Conservation (phyloP, 441 rosid species). For the Sinapis alba region DNA sequence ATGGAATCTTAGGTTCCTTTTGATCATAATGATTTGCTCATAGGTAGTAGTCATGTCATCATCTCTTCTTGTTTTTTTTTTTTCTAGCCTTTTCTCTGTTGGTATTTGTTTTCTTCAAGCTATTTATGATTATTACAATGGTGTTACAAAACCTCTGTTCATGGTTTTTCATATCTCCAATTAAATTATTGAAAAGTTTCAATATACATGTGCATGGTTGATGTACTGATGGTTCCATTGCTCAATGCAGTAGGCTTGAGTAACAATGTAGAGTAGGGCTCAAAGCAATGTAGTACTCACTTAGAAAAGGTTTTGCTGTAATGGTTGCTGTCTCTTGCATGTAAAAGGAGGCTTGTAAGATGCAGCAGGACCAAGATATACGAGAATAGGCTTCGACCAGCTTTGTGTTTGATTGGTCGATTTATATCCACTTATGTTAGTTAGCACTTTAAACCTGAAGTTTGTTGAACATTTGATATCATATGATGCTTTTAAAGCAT, state of each 20-base stretch:
- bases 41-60: conserved; percentile 28
- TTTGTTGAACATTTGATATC: conserved; percentile 4
- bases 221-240: neutral
- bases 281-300: neutral
- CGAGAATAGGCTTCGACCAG: neutral
- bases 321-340: neutral
- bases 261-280: neutral
- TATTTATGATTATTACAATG: conserved; percentile 28
- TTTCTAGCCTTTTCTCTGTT: neutral
- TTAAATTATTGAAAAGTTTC: neutral
- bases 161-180: conserved; percentile 13
- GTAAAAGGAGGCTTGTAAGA: neutral
- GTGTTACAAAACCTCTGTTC: conserved; percentile 15
- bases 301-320: neutral
- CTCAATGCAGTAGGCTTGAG: neutral
- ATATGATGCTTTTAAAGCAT: neutral
- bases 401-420: neutral
- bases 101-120: conserved; percentile 16
- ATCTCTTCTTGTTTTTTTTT: neutral
- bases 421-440: neutral
- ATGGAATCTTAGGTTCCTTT: conserved; percentile 26
- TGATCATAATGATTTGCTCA: conserved; percentile 28
- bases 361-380: neutral
- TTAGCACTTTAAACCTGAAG: neutral
- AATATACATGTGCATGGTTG: neutral